Conservation (phyloP, 306 rosid species). For the Vigna mungo region DNA sequence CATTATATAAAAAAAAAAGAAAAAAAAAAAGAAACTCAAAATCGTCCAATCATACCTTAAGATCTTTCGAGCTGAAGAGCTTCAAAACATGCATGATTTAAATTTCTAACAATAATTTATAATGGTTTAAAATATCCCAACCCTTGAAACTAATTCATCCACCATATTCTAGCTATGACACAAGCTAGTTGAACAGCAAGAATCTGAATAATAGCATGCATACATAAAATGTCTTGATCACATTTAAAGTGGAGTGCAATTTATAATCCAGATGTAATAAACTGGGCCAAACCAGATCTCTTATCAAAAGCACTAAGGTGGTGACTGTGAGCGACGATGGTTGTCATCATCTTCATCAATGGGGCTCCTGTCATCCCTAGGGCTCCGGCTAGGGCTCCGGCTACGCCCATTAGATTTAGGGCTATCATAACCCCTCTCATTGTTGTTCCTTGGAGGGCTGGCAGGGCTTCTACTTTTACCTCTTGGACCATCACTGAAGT, state of each 20-base stretch:
- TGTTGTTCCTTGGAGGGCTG: slow-evolving; percentile 58
- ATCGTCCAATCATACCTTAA: too few species aligned
- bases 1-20: too few species aligned
- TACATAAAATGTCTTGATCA: slow-evolving; percentile 27
- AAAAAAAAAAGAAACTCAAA: too few species aligned
- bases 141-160: neutral
- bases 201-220: slow-evolving; percentile 25
- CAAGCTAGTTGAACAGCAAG: neutral
- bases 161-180: neutral
- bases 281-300: neutral
- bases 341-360: slow-evolving; percentile 61
- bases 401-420: slow-evolving; percentile 58
- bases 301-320: slow-evolving; percentile 45
- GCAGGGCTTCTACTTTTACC: slow-evolving; percentile 61
- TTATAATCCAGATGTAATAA: slow-evolving; percentile 24
- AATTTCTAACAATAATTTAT: neutral
- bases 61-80: neutral
- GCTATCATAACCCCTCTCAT: slow-evolving; percentile 44
- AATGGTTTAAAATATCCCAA: neutral
- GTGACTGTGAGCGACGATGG: slow-evolving; percentile 54
- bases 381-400: slow-evolving; percentile 53
- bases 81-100: neutral
- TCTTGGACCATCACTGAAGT: slow-evolving; percentile 62
- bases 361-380: slow-evolving; percentile 75
- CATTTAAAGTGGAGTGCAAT: slow-evolving; percentile 9